These are phyloP conservation scores for Fusarium clavum DNA, from an alignment of 2,329 filamentous ascomycete species.

Conservation along the genomic window DNA sequence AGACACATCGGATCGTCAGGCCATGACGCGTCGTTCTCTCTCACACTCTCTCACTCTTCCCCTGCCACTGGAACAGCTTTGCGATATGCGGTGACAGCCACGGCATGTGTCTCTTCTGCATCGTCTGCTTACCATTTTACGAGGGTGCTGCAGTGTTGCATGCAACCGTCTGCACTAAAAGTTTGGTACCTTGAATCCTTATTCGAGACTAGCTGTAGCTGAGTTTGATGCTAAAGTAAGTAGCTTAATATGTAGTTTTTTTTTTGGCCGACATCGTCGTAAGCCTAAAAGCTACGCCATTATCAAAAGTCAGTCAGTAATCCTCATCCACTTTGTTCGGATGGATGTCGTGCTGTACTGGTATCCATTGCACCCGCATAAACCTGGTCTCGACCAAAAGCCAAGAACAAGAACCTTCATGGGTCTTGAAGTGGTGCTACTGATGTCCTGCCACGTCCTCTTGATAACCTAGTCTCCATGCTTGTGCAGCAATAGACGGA, in stretches of 20 bases:
- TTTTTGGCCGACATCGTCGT: slow-evolving; percentile 9
- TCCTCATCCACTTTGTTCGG: slow-evolving; percentile 5
- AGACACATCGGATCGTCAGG: slow-evolving; percentile 39
- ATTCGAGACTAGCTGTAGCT: slow-evolving; percentile 24
- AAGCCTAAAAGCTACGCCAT: slow-evolving; percentile 24
- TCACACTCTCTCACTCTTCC: background rate
- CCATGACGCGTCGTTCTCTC: slow-evolving; percentile 46
- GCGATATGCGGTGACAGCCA: slow-evolving; percentile 29
- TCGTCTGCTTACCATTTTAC: slow-evolving; percentile 27
- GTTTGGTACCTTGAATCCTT: slow-evolving; percentile 28
- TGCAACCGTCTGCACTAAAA: slow-evolving; percentile 19
- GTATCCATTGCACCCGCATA: slow-evolving; percentile 7
- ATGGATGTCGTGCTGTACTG: background rate
- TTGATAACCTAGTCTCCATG: slow-evolving; percentile 17
- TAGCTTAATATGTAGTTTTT: background rate
- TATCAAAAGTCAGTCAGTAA: slow-evolving; percentile 22
- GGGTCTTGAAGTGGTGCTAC: slow-evolving; percentile 26
- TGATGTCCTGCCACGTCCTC: slow-evolving; percentile 35
- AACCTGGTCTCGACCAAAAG: slow-evolving; percentile 18
- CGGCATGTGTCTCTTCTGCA: slow-evolving; percentile 29
- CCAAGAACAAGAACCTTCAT: slow-evolving; percentile 14
- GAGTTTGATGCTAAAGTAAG: slow-evolving; percentile 2
- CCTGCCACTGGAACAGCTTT: slow-evolving; percentile 28
- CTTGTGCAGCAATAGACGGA: slow-evolving; percentile 25
- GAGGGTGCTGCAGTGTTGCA: slow-evolving; percentile 31